Evolutionary conservation across 2,329 filamentous ascomycete genomes (phyloP).

Genomic region (Apiospora aurea): DNA sequence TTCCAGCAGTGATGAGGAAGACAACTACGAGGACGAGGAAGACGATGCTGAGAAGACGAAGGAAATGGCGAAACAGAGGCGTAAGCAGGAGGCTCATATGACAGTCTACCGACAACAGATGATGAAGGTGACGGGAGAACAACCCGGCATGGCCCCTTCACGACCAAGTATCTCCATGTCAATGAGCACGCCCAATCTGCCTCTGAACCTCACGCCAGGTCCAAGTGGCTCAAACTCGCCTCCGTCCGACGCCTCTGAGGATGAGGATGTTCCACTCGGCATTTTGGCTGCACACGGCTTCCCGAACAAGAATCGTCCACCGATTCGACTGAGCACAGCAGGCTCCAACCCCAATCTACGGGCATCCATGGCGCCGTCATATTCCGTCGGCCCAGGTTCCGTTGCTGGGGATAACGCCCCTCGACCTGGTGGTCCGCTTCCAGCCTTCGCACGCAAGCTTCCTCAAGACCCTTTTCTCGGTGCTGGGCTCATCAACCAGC

Average conservation of each 20-base stretch:
- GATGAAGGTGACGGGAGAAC: constrained; percentile 92
- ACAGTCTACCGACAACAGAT: constrained; percentile 91
- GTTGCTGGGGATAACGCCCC: constrained; percentile 57
- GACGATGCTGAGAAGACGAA: constrained; percentile 80
- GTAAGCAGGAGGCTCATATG: constrained; percentile 90
- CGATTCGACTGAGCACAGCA: constrained; percentile 68
- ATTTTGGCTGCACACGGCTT: constrained; percentile 91
- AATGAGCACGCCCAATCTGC: constrained; percentile 68
- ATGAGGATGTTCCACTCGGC: constrained; percentile 86
- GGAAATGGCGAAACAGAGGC: constrained; percentile 76
- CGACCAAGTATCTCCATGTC: constrained; percentile 65
- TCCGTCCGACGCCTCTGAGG: constrained; percentile 67
- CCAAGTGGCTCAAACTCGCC: constrained; percentile 45
- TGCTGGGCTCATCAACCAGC: constrained; percentile 74
- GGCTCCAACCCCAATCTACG: constrained; percentile 77
- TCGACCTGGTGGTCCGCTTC: constrained; percentile 60
- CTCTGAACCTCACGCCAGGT: constrained; percentile 41
- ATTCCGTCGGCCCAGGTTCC: constrained; percentile 62
- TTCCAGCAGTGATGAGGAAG: constrained; percentile 51
- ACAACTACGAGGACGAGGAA: constrained; percentile 67
- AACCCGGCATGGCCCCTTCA: constrained; percentile 53
- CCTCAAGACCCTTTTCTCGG: constrained; percentile 87
- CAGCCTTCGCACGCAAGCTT: constrained; percentile 82
- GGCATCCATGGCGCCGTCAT: constrained; percentile 55
- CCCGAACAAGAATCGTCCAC: constrained; percentile 78